These are phyloP conservation scores for Begonia masoniana DNA, from an alignment of 306 rosid species.

Conservation along the genomic window DNA sequence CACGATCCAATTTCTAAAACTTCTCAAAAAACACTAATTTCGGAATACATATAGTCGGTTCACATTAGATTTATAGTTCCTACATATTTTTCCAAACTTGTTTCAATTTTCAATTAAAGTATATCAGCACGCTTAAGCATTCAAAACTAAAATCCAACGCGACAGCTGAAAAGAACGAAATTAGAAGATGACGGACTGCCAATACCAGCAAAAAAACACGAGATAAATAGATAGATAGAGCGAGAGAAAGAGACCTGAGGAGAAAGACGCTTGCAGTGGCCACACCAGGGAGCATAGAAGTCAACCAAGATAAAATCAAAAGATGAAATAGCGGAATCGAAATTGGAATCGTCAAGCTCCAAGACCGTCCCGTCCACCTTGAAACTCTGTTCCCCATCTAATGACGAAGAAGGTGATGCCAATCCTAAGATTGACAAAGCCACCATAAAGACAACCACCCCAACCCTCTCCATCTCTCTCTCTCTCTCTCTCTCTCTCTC, in stretches of 20 bases:
- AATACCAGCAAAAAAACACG: neutral
- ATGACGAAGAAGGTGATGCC: slow-evolving; percentile 5
- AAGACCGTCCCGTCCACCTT: slow-evolving; percentile 62
- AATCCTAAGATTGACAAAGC: slow-evolving; percentile 3
- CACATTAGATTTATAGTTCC: no score
- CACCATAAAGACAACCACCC: neutral
- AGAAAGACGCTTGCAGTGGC: slow-evolving; percentile 95
- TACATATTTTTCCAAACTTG: no score
- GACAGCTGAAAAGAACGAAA: no score
- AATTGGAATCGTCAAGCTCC: slow-evolving; percentile 76
- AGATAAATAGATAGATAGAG: neutral
- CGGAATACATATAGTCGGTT: no score
- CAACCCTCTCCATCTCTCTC: slow-evolving; percentile 4
- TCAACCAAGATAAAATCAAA: slow-evolving; percentile 74
- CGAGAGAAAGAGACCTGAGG: slow-evolving; percentile 47
- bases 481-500: no score
- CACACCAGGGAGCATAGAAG: slow-evolving; percentile 97
- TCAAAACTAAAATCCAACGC: no score
- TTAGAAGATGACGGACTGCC: no score
- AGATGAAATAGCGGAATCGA: slow-evolving; percentile 67
- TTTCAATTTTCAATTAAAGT: no score
- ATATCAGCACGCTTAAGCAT: no score
- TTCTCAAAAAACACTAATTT: no score
- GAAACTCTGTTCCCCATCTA: slow-evolving; percentile 2
- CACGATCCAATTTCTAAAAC: no score